Percentiles rank a stretch among this genome's conserved stretches.
These are phyloP conservation scores for Bryum argenteum DNA, from an alignment of 225 moss, liverwort and hornwort species.

Conservation along the genomic window DNA sequence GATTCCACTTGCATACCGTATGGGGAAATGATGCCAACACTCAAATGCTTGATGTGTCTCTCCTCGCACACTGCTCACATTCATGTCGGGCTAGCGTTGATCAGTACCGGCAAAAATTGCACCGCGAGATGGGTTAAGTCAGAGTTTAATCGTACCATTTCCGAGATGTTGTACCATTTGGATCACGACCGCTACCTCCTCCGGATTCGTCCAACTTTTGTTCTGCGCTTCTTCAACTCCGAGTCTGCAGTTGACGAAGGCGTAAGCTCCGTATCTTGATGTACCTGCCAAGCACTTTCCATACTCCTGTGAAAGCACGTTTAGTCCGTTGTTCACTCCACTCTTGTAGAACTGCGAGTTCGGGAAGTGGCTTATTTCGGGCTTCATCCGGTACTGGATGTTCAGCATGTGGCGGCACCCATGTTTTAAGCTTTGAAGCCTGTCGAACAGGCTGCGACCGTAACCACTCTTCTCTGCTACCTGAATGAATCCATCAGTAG, in stretches of 20 bases:
- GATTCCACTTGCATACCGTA: constrained; percentile 38
- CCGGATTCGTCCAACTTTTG: constrained; percentile 18
- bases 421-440: constrained; percentile 37
- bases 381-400: constrained; percentile 40
- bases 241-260: constrained; percentile 15
- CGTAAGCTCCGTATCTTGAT: not conserved
- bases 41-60: constrained; percentile 21
- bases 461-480: constrained; percentile 34
- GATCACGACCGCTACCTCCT: constrained; percentile 28
- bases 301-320: constrained; percentile 30
- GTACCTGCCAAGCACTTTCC: not conserved
- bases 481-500: constrained; percentile 2
- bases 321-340: constrained; percentile 24
- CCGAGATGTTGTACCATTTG: constrained; percentile 14
- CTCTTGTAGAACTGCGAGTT: constrained; percentile 33
- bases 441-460: constrained; percentile 41
- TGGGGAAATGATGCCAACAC: constrained; percentile 36
- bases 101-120: not conserved
- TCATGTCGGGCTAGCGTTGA: not conserved
- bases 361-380: constrained; percentile 33
- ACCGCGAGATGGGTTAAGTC: not conserved
- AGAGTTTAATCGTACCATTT: constrained; percentile 12
- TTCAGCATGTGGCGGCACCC: constrained; percentile 37
- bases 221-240: constrained; percentile 6
- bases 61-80: constrained; percentile 19